A percentile compares a stretch with the other conserved stretches of the same genome.
Evolutionary conservation across 305 asterid genomes (phyloP).

Genomic region (Fraxinus dipetala): DNA sequence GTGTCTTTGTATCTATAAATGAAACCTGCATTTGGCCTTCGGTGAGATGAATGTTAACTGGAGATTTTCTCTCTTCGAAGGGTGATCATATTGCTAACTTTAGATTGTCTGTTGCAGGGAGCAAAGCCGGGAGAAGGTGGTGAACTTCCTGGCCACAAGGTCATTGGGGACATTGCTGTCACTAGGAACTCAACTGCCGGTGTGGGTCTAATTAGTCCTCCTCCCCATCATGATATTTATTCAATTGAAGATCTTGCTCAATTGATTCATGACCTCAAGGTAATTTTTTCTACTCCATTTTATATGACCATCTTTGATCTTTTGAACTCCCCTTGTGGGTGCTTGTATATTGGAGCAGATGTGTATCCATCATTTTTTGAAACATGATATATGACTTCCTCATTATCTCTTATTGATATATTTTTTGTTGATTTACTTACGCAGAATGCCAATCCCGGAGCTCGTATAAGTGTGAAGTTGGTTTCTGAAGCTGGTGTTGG

Average conservation of each 20-base stretch:
- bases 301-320: background rate
- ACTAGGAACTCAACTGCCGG: constrained; percentile 99
- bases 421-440: constrained; percentile 8
- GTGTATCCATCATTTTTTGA: background rate
- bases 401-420: background rate
- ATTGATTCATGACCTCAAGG: constrained; percentile 97
- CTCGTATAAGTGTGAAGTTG: constrained; percentile 95
- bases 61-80: constrained; percentile 23
- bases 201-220: constrained; percentile 96
- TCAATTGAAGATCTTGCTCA: constrained; percentile 99
- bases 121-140: constrained; percentile 99
- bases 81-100: constrained; percentile 22
- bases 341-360: background rate
- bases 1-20: constrained; percentile 62
- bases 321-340: background rate
- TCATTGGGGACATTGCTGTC: constrained; percentile 93
- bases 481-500: constrained; percentile 99
- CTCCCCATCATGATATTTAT: constrained; percentile 98
- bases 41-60: constrained; percentile 41
- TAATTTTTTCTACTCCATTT: constrained; percentile 20
- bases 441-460: constrained; percentile 93
- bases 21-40: constrained; percentile 52
- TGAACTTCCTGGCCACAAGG: constrained; percentile 99
- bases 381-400: background rate
- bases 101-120: constrained; percentile 57